Conservation (phyloP, 768 basidiomycete species). For the Phlebiopsis gigantea region DNA sequence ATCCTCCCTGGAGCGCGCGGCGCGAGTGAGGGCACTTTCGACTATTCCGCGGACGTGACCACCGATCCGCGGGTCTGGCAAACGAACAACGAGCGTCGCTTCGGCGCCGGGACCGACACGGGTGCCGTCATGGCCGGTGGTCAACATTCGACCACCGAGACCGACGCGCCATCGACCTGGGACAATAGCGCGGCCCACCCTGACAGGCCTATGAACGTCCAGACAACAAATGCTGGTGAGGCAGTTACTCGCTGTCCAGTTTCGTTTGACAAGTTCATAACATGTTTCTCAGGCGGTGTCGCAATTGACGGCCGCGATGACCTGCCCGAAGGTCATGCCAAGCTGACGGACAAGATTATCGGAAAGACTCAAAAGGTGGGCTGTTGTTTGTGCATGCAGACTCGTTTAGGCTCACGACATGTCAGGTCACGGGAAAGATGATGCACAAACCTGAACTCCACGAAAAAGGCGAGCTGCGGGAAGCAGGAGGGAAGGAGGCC, state of each 20-base stretch:
- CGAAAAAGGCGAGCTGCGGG: slow-evolving; percentile 53
- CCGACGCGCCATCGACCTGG: not conserved
- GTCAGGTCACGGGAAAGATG: slow-evolving; percentile 46
- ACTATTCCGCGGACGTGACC: slow-evolving; percentile 37
- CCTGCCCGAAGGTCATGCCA: slow-evolving; percentile 36
- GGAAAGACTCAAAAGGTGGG: slow-evolving; percentile 49
- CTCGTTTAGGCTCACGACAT: not conserved
- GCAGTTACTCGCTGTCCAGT: slow-evolving; percentile 11
- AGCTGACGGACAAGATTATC: slow-evolving; percentile 45
- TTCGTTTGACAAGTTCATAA: not conserved
- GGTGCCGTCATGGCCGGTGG: slow-evolving; percentile 19
- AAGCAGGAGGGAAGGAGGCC: slow-evolving; percentile 47
- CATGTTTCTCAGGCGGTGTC: slow-evolving; percentile 27
- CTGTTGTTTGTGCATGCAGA: not conserved
- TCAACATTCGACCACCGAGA: slow-evolving; percentile 11
- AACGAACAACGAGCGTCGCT: slow-evolving; percentile 16
- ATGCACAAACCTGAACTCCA: slow-evolving; percentile 43
- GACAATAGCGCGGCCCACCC: not conserved
- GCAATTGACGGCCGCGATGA: slow-evolving; percentile 29
- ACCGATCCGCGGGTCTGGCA: slow-evolving; percentile 26
- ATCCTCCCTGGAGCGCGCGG: slow-evolving; percentile 40
- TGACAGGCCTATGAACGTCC: slow-evolving; percentile 32
- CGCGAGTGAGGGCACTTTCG: slow-evolving; percentile 20
- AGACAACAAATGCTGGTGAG: slow-evolving; percentile 28
- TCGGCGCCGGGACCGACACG: slow-evolving; percentile 19